Conservation (phyloP, 202 grass and related monocot genomes). For the Hordeum pubiflorum region DNA sequence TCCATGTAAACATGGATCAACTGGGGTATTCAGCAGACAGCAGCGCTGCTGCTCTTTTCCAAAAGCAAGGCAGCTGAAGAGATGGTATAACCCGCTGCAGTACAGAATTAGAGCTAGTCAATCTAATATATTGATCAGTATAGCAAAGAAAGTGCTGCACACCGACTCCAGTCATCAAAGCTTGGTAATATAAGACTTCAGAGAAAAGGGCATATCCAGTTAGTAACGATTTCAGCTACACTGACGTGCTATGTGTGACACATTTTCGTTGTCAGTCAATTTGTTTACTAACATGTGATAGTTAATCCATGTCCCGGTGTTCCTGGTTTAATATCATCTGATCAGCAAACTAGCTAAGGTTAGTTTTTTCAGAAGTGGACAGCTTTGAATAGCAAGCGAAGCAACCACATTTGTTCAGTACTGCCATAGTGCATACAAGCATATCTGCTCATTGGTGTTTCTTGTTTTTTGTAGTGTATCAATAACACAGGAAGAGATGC, state of each 20-base stretch:
- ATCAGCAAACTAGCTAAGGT: neutral
- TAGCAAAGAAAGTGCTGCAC: neutral
- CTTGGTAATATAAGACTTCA: neutral
- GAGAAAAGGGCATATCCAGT: neutral
- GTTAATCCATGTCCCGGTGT: neutral
- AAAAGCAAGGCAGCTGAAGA: neutral
- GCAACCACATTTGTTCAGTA: neutral
- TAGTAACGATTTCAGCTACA: neutral
- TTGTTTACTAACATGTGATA: neutral
- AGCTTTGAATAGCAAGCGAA: neutral
- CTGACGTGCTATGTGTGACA: neutral
- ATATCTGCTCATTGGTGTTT: neutral
- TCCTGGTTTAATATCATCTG: neutral
- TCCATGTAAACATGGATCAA: neutral
- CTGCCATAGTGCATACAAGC: neutral
- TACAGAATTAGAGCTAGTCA: neutral
- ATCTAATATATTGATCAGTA: neutral
- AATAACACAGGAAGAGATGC: neutral
- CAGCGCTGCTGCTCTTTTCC: neutral
- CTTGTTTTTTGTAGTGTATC: neutral
- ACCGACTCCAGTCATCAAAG: neutral
- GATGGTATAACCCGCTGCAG: neutral
- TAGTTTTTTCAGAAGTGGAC: neutral
- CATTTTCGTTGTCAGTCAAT: neutral
- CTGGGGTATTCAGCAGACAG: neutral